Percentiles rank a stretch among this genome's conserved stretches.
phyloP scores from a whole-genome alignment of 2,329 filamentous ascomycete species.

The Ascochyta lentis region DNA sequence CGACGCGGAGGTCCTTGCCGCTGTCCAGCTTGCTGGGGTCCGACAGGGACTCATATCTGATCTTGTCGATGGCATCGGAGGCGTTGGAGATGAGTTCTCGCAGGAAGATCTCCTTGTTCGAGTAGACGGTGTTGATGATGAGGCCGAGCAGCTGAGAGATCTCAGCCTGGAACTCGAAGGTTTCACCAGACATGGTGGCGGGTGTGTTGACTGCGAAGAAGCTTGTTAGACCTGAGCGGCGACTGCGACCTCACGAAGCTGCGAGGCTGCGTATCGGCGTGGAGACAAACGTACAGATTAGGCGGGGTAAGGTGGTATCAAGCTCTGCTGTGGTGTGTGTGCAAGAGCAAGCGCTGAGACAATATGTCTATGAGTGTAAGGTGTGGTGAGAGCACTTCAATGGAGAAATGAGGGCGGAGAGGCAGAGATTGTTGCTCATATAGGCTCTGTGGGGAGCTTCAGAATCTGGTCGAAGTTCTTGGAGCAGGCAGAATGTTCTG shows the following conservation, averaged over 20 bases:
- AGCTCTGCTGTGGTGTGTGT: constrained; percentile 28
- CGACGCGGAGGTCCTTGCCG: constrained; percentile 97
- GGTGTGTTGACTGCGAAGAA: constrained; percentile 22
- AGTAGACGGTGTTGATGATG: constrained; percentile 99
- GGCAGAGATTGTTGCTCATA: constrained; percentile 41
- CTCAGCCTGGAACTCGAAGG: constrained; percentile 99
- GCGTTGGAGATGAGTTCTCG: constrained; percentile 98
- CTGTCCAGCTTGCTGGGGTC: constrained; percentile 97
- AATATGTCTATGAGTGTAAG: constrained; percentile 26
- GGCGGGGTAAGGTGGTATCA: constrained; percentile 28
- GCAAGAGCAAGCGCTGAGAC: constrained; percentile 33
- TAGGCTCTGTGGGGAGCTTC: constrained; percentile 42
- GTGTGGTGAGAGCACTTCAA: constrained; percentile 32
- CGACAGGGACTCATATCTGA: constrained; percentile 97
- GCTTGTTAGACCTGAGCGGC: constrained; percentile 17
- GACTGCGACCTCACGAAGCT: constrained; percentile 5
- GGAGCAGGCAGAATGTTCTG: constrained; percentile 35
- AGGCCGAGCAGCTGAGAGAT: constrained; percentile 99
- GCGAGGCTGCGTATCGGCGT: constrained; percentile 21
- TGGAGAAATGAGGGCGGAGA: constrained; percentile 26
- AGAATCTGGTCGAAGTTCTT: constrained; percentile 47
- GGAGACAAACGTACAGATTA: constrained; percentile 32
- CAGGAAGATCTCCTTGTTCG: constrained; percentile 99
- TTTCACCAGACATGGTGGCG: constrained; percentile 80
- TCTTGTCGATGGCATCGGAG: constrained; percentile 99